These are phyloP conservation scores for Neurospora sp. DNA, from an alignment of 495 filamentous ascomycete genomes.

Conservation along the genomic window DNA sequence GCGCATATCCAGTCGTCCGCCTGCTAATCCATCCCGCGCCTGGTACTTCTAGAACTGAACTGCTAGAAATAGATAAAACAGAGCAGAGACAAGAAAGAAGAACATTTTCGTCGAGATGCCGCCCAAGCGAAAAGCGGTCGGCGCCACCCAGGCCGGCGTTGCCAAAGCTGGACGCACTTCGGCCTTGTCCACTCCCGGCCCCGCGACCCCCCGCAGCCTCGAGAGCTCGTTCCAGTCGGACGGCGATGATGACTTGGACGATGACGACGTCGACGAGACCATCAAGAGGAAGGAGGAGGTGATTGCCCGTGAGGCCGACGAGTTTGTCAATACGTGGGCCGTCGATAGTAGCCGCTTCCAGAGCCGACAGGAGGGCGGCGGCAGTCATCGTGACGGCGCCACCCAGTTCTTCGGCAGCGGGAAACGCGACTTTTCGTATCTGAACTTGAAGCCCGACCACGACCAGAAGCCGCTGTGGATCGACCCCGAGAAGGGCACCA, in stretches of 20 bases:
- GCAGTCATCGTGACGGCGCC: constrained; percentile 31
- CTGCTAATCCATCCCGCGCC: neutral
- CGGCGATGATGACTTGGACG: constrained; percentile 52
- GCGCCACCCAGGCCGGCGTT: constrained; percentile 40
- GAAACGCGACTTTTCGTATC: constrained; percentile 63
- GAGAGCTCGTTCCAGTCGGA: constrained; percentile 43
- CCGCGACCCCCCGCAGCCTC: constrained; percentile 54
- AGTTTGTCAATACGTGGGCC: constrained; percentile 38
- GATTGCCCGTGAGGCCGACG: constrained; percentile 51
- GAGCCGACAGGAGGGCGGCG: constrained; percentile 14
- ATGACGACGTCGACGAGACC: constrained; percentile 51
- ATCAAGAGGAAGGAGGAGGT: constrained; percentile 42
- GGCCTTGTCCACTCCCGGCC: constrained; percentile 57
- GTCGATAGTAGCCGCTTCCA: constrained; percentile 41
- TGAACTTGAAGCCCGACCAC: constrained; percentile 80
- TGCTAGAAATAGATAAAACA: neutral
- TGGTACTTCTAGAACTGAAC: neutral
- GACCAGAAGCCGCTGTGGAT: constrained; percentile 85
- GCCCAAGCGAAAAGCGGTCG: constrained; percentile 66
- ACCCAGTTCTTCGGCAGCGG: constrained; percentile 31
- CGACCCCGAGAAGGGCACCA: constrained; percentile 69
- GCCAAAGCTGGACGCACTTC: constrained; percentile 48
- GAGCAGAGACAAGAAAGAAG: neutral
- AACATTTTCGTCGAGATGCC: constrained; percentile 43
- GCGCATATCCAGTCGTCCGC: neutral